Percentiles rank a stretch among this genome's conserved stretches.
These are phyloP conservation scores for Allantophomopsis cytisporea DNA, from an alignment of 2,329 filamentous ascomycete species.

Conservation along the genomic window DNA sequence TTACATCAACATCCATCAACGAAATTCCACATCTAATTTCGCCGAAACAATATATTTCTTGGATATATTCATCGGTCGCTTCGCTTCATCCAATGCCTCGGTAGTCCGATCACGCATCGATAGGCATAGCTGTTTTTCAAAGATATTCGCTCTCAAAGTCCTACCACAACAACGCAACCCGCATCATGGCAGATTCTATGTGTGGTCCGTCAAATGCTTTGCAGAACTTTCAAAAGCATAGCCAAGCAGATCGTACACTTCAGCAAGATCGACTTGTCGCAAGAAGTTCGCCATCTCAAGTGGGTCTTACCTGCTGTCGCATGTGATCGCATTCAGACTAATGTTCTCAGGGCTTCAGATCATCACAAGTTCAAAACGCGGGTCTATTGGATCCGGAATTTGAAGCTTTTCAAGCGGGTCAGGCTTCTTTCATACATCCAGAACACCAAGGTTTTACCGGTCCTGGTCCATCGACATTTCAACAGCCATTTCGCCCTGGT, in stretches of 20 bases:
- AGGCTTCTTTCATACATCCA: constrained; percentile 12
- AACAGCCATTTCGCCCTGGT: constrained; percentile 1
- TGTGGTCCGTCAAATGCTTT: constrained; percentile 63
- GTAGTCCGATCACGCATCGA: too few species aligned
- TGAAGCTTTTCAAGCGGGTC: constrained; percentile 50
- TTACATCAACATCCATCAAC: too few species aligned
- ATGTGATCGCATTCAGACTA: background rate
- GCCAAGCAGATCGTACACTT: constrained; percentile 49
- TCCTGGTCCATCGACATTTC: background rate
- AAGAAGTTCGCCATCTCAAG: constrained; percentile 39
- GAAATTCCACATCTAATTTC: too few species aligned
- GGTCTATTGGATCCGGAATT: constrained; percentile 52
- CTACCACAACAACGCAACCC: background rate
- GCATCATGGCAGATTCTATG: constrained; percentile 47
- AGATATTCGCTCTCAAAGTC: too few species aligned
- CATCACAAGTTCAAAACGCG: constrained; percentile 33
- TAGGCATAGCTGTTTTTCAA: too few species aligned
- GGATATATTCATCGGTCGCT: too few species aligned
- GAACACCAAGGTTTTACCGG: constrained; percentile 10
- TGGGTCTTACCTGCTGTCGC: constrained; percentile 17
- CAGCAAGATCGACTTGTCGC: constrained; percentile 54
- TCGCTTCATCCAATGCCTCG: too few species aligned
- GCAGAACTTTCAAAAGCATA: constrained; percentile 59
- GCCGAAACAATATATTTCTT: too few species aligned
- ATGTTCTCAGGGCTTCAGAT: constrained; percentile 44